A percentile compares a stretch with the other conserved stretches of the same genome.
Conservation (phyloP, 345 rosid species). For the Rhodamnia rubescens region DNA sequence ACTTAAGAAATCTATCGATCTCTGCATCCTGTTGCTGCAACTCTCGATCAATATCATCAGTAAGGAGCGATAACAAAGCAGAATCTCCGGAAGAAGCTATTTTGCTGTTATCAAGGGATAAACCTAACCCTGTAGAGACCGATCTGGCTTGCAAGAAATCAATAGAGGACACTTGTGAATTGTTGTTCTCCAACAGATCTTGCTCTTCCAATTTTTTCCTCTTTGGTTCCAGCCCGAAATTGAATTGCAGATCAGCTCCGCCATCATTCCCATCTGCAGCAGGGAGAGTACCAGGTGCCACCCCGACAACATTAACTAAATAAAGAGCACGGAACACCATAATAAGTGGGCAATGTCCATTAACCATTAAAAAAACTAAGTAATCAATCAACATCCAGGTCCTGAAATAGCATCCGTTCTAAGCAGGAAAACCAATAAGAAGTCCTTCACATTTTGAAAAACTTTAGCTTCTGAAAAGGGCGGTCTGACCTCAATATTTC, state of each 20-base stretch:
- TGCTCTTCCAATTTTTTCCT: conserved; percentile 47
- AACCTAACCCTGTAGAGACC: conserved; percentile 78
- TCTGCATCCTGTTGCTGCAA: conserved; percentile 61
- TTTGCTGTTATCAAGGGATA: conserved; percentile 61
- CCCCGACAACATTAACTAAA: conserved; percentile 72
- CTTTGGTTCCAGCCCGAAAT: conserved; percentile 44
- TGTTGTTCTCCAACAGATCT: conserved; percentile 38
- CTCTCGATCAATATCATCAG: conserved; percentile 57
- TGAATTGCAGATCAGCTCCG: conserved; percentile 49
- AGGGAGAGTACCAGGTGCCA: conserved; percentile 57
- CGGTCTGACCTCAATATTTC: neutral
- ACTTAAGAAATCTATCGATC: conserved; percentile 63
- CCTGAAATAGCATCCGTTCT: neutral
- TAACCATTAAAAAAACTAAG: neutral
- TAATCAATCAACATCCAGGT: neutral
- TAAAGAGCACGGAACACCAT: neutral
- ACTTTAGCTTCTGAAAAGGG: neutral
- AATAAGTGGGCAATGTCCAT: neutral
- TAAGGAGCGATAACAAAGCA: conserved; percentile 42
- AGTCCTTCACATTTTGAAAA: neutral
- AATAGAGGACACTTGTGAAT: conserved; percentile 57
- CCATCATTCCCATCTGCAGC: conserved; percentile 41
- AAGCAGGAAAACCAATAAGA: neutral
- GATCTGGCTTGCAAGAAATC: conserved; percentile 59
- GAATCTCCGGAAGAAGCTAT: conserved; percentile 53